phyloP scores from a whole-genome alignment of 2,329 filamentous ascomycete genomes.

The Aurifilum marmelostoma region DNA sequence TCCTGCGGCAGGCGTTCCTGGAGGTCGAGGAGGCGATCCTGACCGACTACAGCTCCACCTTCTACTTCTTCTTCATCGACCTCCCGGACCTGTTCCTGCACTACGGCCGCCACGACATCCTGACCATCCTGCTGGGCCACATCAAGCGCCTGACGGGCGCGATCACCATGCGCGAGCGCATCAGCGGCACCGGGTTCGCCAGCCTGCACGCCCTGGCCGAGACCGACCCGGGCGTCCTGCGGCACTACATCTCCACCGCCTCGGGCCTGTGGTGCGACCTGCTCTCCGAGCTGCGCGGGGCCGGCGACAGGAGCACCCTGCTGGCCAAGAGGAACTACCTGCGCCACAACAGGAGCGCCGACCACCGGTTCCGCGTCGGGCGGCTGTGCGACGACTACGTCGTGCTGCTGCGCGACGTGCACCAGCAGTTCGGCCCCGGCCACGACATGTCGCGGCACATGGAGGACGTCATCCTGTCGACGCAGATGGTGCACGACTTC shows the following conservation, averaged over 20 bases:
- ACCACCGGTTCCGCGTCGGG: conserved; percentile 8
- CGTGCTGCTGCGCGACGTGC: conserved; percentile 22
- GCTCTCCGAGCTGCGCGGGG: conserved; percentile 27
- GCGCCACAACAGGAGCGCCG: conserved; percentile 23
- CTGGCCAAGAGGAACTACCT: conserved; percentile 30
- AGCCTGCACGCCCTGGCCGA: conserved; percentile 29
- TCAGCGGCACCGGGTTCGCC: conserved; percentile 28
- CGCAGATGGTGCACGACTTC: conserved; percentile 28
- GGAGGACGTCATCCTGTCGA: conserved; percentile 28
- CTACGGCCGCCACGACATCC: conserved; percentile 29
- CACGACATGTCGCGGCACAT: conserved; percentile 27
- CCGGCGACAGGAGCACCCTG: conserved; percentile 29
- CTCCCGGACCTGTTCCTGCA: conserved; percentile 29
- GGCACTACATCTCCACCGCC: conserved; percentile 29
- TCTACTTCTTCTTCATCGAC: conserved; percentile 31
- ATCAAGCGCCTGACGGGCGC: conserved; percentile 29
- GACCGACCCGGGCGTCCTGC: conserved; percentile 24
- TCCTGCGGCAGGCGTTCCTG: conserved; percentile 30
- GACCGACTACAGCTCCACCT: conserved; percentile 29
- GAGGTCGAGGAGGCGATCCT: conserved; percentile 31
- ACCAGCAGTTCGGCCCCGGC: conserved; percentile 21
- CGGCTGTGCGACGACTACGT: conserved; percentile 28
- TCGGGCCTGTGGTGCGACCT: conserved; percentile 31
- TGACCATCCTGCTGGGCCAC: conserved; percentile 29
- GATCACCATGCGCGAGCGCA: conserved; percentile 26